A percentile compares a stretch with the other conserved stretches of the same genome.
Evolutionary conservation across 345 rosid species (phyloP).

Genomic region (Geranium brycei): DNA sequence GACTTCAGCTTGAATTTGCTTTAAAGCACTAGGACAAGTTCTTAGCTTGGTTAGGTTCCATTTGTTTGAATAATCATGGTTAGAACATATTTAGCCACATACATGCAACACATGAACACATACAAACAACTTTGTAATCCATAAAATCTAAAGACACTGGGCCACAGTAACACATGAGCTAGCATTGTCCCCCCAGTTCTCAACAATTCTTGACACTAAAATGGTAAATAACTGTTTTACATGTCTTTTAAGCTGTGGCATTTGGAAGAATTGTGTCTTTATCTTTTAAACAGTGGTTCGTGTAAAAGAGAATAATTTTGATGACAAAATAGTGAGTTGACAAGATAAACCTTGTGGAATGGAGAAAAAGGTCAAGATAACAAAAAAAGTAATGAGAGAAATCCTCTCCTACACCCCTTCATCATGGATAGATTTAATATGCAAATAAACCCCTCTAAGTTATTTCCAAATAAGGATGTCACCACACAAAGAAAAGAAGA

Average conservation of each 20-base stretch:
- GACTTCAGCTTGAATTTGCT: neutral
- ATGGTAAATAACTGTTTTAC: neutral
- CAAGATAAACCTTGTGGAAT: too few species aligned
- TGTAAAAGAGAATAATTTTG: neutral
- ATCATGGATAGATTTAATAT: neutral
- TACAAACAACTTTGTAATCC: neutral
- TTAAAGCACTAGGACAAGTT: neutral
- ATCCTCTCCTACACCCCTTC: neutral
- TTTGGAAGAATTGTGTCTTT: neutral
- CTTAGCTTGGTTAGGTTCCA: neutral
- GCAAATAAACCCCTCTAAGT: neutral
- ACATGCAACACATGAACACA: neutral
- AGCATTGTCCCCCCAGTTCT: neutral
- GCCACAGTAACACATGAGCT: neutral
- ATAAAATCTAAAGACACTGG: neutral
- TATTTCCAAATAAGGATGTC: neutral
- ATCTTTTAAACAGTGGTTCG: neutral
- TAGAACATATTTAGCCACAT: neutral
- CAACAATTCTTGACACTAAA: neutral
- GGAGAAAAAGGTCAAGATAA: too few species aligned
- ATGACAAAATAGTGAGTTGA: too few species aligned
- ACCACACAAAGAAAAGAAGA: too few species aligned
- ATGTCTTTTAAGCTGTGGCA: neutral
- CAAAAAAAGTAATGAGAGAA: too few species aligned
- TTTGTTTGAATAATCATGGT: neutral